A percentile compares a stretch with the other conserved stretches of the same genome.
phyloP scores from a whole-genome alignment of 257 asterid species.

The Striga asiatica region DNA sequence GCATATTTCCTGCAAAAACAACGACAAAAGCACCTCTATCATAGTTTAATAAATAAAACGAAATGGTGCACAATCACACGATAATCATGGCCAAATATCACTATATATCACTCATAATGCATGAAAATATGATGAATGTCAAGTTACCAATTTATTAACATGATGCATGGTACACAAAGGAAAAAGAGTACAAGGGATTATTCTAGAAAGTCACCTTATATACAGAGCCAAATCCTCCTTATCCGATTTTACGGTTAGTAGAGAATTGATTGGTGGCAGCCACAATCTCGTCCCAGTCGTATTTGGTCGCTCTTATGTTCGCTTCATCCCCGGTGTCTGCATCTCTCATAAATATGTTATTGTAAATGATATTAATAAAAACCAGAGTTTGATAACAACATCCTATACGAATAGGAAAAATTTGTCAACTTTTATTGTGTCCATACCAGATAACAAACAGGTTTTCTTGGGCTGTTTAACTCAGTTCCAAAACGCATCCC shows the following conservation, averaged over 20 bases:
- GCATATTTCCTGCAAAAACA: no score
- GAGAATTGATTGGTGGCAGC: conserved; percentile 16
- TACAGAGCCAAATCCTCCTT: background rate
- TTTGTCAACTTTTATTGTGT: no score
- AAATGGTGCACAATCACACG: no score
- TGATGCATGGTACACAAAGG: background rate
- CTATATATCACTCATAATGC: no score
- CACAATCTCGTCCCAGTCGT: conserved; percentile 12
- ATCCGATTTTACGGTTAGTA: background rate
- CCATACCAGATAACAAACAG: background rate
- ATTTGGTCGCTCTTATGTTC: background rate
- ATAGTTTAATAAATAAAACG: no score
- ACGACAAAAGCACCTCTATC: no score
- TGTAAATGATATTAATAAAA: no score
- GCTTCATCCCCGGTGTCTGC: conserved; percentile 3
- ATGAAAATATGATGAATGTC: no score
- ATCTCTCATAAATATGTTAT: background rate
- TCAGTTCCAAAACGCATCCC: conserved; percentile 23
- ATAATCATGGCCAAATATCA: no score
- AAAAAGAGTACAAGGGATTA: background rate
- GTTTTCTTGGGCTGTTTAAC: conserved; percentile 15
- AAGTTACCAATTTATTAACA: background rate
- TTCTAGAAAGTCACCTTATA: conserved; percentile 13
- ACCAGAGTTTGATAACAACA: no score
- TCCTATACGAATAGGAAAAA: no score